A percentile compares a stretch with the other conserved stretches of the same genome.
These are phyloP conservation scores for Rosa rugosa DNA, from an alignment of 306 rosid genomes.

Conservation along the genomic window DNA sequence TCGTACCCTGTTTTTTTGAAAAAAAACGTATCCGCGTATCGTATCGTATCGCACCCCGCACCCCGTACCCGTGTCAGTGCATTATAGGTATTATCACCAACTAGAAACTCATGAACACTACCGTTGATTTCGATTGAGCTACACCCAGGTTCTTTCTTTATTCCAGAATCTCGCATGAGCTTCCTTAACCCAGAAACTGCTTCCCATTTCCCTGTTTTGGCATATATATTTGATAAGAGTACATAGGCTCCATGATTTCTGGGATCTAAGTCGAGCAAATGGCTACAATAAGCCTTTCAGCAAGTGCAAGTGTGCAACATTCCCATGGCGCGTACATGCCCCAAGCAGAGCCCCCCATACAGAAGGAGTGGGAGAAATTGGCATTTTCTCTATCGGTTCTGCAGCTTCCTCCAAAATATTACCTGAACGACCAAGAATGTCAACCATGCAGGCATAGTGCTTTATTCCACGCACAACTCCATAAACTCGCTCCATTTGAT, in stretches of 20 bases:
- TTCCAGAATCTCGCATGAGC: constrained; percentile 49
- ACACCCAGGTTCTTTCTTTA: constrained; percentile 63
- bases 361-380: constrained; percentile 43
- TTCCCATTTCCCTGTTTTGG: constrained; percentile 59
- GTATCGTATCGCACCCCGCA: too few relatives aligned
- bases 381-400: constrained; percentile 46
- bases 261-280: constrained; percentile 56
- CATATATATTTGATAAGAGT: constrained; percentile 57
- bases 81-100: constrained; percentile 54
- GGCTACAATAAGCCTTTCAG: constrained; percentile 48
- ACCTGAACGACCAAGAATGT: constrained; percentile 57
- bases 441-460: constrained; percentile 59
- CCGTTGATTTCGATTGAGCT: constrained; percentile 55
- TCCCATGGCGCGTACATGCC: constrained; percentile 50
- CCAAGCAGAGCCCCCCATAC: constrained; percentile 66
- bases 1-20: too few relatives aligned
- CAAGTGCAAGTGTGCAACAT: constrained; percentile 55
- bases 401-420: constrained; percentile 50
- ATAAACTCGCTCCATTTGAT: constrained; percentile 53
- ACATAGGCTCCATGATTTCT: constrained; percentile 60
- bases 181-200: constrained; percentile 57
- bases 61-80: too few relatives aligned
- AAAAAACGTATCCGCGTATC: too few relatives aligned
- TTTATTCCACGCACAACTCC: constrained; percentile 53
- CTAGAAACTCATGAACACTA: constrained; percentile 48